Evolutionary conservation across 2,329 filamentous ascomycete species (phyloP), one percentile per base, ranked within the genome.

Genomic region (Ambrosiella xylebori): DNA sequence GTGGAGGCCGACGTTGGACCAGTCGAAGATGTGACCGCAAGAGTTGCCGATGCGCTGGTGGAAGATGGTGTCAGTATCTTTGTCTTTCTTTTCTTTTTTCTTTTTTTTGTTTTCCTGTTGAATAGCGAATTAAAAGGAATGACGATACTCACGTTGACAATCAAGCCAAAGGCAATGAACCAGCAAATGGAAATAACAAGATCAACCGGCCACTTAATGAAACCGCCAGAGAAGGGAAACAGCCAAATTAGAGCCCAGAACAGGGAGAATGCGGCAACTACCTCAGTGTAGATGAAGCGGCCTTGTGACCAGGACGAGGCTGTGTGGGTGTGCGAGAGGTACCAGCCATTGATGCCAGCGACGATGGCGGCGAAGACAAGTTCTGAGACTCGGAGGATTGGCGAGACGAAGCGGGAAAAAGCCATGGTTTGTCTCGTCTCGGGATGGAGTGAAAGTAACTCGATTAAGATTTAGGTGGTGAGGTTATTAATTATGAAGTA

Each of bases 241-340:
- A 89, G 74, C 79, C 85, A 87, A 62, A 90, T 67, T 35, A 90
- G 69, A 4, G 79, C 74, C n/a, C 87, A 72, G 45, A 90, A 68
- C 57, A 89, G 80, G 11, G 82, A 80, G 15, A 90, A 65, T 17
- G 75, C 82, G 2, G 86, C 82, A 44, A 89, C 76, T 15, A 87
- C 79, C 65, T 85, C 79, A 51, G 84, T 79, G 73, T 88, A 90
- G 70, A 90, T 87, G 71, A 84, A 82, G 59, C 85, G 81, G 40
- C 76, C 81, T 8, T 68, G 65, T 15, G 74, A 71, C 75, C 78
- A 82, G 60, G 73, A 69, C 57, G 74, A 73, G 40, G 73, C 68
- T 39, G 71, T 63, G 19, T 71, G 61, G 55, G 72, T 71, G 2
- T 69, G 63, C 66, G 81, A 76, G 35, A 89, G 78, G 67, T 84